Percentiles rank a stretch among this genome's conserved stretches.
phyloP scores from a whole-genome alignment of 139 green algal genomes.

The Closterium sp. region DNA sequence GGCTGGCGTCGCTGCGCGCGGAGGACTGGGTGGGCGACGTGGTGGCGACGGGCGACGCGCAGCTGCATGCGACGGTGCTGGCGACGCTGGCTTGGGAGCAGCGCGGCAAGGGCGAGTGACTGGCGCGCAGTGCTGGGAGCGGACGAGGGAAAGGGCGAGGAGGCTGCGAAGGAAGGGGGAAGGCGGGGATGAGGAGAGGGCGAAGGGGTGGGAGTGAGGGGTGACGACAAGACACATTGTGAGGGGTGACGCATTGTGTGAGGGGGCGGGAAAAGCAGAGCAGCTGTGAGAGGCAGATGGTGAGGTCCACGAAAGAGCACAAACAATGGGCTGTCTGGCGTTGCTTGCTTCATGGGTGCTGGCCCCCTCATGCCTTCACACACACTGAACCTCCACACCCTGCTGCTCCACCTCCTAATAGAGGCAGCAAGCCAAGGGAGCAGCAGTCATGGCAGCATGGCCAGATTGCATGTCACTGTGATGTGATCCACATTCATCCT shows the following conservation, averaged over 20 bases:
- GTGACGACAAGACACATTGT: background rate
- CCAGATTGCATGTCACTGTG: background rate
- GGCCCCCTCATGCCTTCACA: background rate
- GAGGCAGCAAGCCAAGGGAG: background rate
- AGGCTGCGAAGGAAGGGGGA: background rate
- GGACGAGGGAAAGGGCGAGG: background rate
- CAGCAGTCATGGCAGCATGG: background rate
- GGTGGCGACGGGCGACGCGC: constrained; percentile 5
- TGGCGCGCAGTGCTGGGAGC: background rate
- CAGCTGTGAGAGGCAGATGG: background rate
- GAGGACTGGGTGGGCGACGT: constrained; percentile 14
- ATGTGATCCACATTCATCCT: background rate
- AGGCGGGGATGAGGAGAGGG: background rate
- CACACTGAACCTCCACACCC: background rate
- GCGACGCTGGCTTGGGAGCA: constrained; percentile 11
- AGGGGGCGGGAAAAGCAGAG: too few species aligned
- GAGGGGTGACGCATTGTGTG: too few species aligned
- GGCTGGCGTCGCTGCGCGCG: background rate
- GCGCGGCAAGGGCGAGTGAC: background rate
- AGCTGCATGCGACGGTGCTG: background rate
- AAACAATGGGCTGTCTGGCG: background rate
- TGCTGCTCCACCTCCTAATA: background rate
- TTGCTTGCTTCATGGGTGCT: background rate
- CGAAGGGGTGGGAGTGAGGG: background rate
- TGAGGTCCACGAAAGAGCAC: background rate